Base-by-base conservation (phyloP, 1,284 basidiomycete genomes). In the Pascua guehoae region DNA sequence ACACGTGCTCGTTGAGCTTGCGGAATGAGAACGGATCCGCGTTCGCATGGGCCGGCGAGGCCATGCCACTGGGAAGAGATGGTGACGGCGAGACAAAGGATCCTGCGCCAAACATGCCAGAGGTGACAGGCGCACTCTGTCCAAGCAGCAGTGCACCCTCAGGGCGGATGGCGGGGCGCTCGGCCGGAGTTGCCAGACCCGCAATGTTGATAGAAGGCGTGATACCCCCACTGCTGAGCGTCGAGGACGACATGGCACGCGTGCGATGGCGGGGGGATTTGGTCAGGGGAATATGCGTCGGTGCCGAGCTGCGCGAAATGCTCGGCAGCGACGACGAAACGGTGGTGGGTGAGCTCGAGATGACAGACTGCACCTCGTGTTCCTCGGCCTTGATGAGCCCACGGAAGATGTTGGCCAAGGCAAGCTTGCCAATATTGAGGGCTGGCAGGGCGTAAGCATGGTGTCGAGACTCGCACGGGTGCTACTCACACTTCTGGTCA, bases 401-500 rank as follows among this genome's bases (percentile, higher is more conserved):
- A 18, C 64, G 60, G 69, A 77, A 76, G 37, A 78, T 60, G 54
- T 76, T 76, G 14, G 70, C 71, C 24, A 79, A 57, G 2, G 72
- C 66, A 63, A 75, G 76, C 67, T 78, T 77, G 18, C 77, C 78
- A 17, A 79, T 66, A 56, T 78, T 78, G 56, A 79, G 73, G 70
- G 51, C 40, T 10, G 9, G 36, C 24, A 32, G 7, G 24, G 24
- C 68, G 70, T 32, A 68, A 70, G 24, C 74, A 55, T 32, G 24
- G 7, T 32, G 24, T 32, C 7, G 4, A 32, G 24, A 32, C 24
- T 32, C 4, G 24, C 24, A 32, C 24, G 24, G 7, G 24, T 7
- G 24, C 7, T 4, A 84, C 88, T 71, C 64, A 93, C 91, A 71
- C 74, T 89, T 83, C 12, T 86, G 81, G 69, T 98, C 94, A 49